Percentiles rank a stretch among this genome's conserved stretches.
These are phyloP conservation scores for Penstemon newberryi DNA, from an alignment of 257 asterid genomes.

Conservation along the genomic window DNA sequence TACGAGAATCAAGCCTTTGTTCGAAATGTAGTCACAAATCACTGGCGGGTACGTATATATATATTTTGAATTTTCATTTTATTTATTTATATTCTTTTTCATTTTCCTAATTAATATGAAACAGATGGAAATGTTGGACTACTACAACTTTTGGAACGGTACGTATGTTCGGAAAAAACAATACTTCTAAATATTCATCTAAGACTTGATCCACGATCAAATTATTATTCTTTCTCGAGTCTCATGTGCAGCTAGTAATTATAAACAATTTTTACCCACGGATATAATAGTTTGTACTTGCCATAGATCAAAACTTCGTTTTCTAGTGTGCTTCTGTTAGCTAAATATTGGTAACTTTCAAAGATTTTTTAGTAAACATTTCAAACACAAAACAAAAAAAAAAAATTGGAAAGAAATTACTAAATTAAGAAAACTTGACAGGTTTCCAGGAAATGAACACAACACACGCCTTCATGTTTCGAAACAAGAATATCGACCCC, in stretches of 20 bases:
- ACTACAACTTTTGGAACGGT: slow-evolving; percentile 41
- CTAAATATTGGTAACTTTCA: no score
- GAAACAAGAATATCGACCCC: slow-evolving; percentile 34
- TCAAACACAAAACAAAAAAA: neutral
- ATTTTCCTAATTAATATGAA: neutral
- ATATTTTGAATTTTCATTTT: neutral
- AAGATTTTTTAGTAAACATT: neutral
- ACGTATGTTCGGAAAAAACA: no score
- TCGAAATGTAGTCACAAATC: slow-evolving; percentile 30
- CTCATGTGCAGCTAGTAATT: no score
- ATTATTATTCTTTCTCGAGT: no score
- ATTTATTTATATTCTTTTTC: neutral
- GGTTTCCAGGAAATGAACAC: slow-evolving; percentile 43
- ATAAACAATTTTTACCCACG: no score
- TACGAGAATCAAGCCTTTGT: slow-evolving; percentile 43
- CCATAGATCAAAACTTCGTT: no score
- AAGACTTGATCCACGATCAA: no score
- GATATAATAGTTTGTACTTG: no score
- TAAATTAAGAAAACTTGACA: slow-evolving; percentile 13
- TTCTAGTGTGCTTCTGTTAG: no score
- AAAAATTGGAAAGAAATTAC: neutral
- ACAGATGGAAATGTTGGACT: slow-evolving; percentile 52
- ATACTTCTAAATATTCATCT: no score
- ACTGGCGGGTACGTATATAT: slow-evolving; percentile 41
- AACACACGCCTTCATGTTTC: slow-evolving; percentile 54